These are phyloP conservation scores for Mortierella sp. DNA, from an alignment of 371 early-diverging fungal genomes.

Conservation along the genomic window DNA sequence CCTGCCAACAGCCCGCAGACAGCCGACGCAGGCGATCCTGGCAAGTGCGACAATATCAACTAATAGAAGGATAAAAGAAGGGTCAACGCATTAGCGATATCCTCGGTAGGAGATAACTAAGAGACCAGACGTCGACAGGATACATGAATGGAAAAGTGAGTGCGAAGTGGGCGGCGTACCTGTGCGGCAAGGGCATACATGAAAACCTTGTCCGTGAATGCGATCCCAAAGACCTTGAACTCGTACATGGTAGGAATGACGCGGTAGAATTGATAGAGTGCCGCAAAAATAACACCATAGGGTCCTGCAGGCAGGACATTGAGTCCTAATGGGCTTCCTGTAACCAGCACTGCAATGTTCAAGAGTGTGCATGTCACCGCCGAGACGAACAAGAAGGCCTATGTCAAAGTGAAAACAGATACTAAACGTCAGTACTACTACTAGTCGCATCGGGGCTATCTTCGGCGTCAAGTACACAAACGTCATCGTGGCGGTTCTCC, in stretches of 20 bases:
- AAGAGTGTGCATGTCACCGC: conserved; percentile 67
- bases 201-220: conserved; percentile 74
- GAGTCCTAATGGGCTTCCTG: conserved; percentile 66
- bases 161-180: conserved; percentile 53
- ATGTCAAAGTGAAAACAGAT: neutral
- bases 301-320: conserved; percentile 74
- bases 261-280: conserved; percentile 71
- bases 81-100: neutral
- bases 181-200: conserved; percentile 72
- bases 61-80: conserved; percentile 51
- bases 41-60: conserved; percentile 63
- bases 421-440: neutral
- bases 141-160: neutral
- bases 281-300: conserved; percentile 74
- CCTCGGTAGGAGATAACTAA: neutral
- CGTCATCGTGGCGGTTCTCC: neutral
- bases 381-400: conserved; percentile 75
- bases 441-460: neutral
- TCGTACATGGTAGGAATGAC: conserved; percentile 73
- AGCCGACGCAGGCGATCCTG: conserved; percentile 67
- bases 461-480: neutral
- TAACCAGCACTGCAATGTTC: conserved; percentile 65
- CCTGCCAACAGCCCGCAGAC: conserved; percentile 74
- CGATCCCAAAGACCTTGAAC: conserved; percentile 74
- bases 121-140: neutral